phyloP scores from a whole-genome alignment of 148 eudicot species.

The Oxyria digyna region DNA sequence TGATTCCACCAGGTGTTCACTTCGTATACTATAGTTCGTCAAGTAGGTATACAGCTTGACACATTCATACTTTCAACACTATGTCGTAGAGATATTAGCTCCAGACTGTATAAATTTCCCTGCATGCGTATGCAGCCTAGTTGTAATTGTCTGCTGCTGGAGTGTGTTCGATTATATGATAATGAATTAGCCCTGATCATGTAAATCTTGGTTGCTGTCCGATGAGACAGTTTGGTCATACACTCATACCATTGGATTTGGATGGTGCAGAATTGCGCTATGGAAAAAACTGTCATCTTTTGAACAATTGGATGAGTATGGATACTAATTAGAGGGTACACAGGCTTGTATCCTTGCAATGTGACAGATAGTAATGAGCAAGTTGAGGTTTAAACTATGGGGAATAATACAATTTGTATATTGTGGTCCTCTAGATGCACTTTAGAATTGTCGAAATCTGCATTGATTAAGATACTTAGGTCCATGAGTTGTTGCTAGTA shows the following conservation, averaged over 20 bases:
- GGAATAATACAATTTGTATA: not conserved
- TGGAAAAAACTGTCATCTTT: not conserved
- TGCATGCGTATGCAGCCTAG: not conserved
- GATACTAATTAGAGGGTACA: not conserved
- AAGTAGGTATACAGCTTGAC: conserved; percentile 29
- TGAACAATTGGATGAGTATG: not conserved
- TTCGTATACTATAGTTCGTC: conserved; percentile 72
- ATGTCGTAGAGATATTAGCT: not conserved
- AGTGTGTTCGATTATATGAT: not conserved
- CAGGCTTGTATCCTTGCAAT: not conserved
- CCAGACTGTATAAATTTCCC: not conserved
- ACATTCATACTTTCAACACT: not conserved
- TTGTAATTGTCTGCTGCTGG: not conserved
- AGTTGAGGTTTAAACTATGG: not conserved
- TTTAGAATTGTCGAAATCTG: not conserved
- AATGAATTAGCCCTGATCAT: not conserved
- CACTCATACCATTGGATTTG: not conserved
- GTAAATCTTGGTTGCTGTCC: no score
- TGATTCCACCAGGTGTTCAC: conserved; percentile 95
- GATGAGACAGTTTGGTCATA: no score
- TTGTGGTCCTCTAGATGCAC: not conserved
- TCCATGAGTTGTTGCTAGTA: not conserved
- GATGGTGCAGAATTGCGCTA: no score
- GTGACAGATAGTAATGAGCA: not conserved
- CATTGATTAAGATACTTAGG: not conserved